These are phyloP conservation scores for Kwoniella pini DNA, from an alignment of 768 basidiomycete species.

Conservation along the genomic window DNA sequence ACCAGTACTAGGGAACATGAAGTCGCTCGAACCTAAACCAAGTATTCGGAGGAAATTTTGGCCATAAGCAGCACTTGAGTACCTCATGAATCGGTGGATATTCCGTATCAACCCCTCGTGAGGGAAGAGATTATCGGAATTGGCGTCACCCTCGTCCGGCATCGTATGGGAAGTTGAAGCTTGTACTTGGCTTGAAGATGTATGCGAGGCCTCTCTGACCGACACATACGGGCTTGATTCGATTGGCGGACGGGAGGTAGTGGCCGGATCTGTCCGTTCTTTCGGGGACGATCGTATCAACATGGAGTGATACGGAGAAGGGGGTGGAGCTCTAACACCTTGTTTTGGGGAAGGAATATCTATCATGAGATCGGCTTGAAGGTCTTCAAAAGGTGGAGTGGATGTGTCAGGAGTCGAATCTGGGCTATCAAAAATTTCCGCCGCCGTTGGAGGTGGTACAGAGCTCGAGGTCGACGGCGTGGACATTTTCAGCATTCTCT, in stretches of 20 bases:
- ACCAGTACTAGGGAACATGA: slow-evolving; percentile 52
- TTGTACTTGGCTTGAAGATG: slow-evolving; percentile 13
- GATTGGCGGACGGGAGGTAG: background rate
- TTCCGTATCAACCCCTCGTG: slow-evolving; percentile 45
- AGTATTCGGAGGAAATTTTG: slow-evolving; percentile 54
- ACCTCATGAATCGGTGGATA: slow-evolving; percentile 53
- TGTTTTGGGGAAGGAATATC: background rate
- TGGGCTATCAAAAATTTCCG: too few relatives aligned
- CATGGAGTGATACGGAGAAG: slow-evolving; percentile 16
- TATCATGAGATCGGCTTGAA: background rate
- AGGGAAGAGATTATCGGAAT: slow-evolving; percentile 31
- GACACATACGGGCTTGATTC: slow-evolving; percentile 16
- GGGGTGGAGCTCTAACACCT: slow-evolving; percentile 17
- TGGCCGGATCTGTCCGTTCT: background rate
- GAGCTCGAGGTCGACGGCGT: background rate
- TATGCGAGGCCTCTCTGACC: slow-evolving; percentile 12
- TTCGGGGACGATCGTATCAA: background rate
- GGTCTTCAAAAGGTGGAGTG: background rate
- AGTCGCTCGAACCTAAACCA: slow-evolving; percentile 50
- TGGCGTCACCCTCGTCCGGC: slow-evolving; percentile 8
- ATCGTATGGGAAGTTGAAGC: slow-evolving; percentile 12
- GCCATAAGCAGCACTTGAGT: slow-evolving; percentile 49
- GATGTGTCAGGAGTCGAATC: too few relatives aligned
- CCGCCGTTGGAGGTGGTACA: too few relatives aligned
- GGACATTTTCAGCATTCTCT: background rate